Evolutionary conservation across 176 grass and related monocot species (phyloP), one percentile per base, ranked within the genome.

Genomic region (Carex myosuroides): DNA sequence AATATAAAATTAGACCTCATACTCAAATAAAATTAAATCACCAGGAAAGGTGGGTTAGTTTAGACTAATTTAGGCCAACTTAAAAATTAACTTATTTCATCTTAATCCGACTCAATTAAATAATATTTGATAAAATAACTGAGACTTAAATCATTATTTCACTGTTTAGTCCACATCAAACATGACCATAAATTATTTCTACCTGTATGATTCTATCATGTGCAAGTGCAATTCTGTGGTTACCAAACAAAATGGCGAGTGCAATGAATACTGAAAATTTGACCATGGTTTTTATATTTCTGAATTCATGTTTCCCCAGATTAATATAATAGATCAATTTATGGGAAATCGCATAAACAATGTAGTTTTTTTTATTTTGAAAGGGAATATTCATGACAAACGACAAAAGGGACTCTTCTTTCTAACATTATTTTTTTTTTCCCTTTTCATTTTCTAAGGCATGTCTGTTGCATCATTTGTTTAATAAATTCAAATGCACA

Each of bases 191-290:
- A 37, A 67, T 6, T 67, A 70, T 37, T 39, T 69, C 14, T 69
- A 69, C 62, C 13, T 3, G 30, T 18, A 35, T 6, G 35, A 42
- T n/a, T 70, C 7, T 42, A 44, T 70, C 33, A 41, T 70, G 67
- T 70, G 67, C 67, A 70, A n/a, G 67, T 70, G 67, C 67, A 70
- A n/a, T 67, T 35, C 30, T 35, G 26, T 66, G 64, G 29, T 66
- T 13, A 66, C 64, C 26, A 32, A 35, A 35, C 22, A 30, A 29
- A 64, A 4, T 30, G 62, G 22, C 24, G 22, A 64, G 21, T 24
- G 1, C 5, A 64, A 6, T 5, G 10, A 64, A 5, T 30, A 30
- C 29, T 37, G 16, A 17, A 67, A 67, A 37, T 7, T 35, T 37
- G 30, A 67, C 26, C 13, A 16, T 67, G 5, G 30, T 16, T 67